Evolutionary conservation across 2,329 filamentous ascomycete species (phyloP).

Genomic region (Trichoderma guizhouense): DNA sequence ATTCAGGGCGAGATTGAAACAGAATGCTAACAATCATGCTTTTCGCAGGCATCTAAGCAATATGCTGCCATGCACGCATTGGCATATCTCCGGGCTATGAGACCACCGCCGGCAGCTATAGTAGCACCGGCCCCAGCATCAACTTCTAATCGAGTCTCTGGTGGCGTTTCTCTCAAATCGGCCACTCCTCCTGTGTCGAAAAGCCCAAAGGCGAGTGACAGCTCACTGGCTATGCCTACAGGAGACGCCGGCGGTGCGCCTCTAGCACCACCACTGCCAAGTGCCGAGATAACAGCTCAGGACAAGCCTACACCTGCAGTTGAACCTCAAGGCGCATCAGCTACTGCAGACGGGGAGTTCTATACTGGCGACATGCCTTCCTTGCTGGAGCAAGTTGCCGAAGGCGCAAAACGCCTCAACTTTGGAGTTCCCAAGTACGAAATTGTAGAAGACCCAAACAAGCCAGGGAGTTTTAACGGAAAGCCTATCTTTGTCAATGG

Average conservation of each 20-base stretch:
- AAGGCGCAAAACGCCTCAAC: slow-evolving; percentile 34
- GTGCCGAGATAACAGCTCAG: neutral
- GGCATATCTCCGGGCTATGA: slow-evolving; percentile 35
- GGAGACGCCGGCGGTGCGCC: neutral
- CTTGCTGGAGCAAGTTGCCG: slow-evolving; percentile 29
- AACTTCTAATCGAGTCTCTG: neutral
- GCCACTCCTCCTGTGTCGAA: neutral
- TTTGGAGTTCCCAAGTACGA: slow-evolving; percentile 35
- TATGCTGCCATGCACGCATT: slow-evolving; percentile 50
- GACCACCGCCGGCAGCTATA: neutral
- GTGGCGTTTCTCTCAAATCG: neutral
- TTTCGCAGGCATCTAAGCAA: slow-evolving; percentile 45
- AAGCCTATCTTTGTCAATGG: slow-evolving; percentile 33
- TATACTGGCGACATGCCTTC: slow-evolving; percentile 11
- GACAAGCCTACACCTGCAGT: neutral
- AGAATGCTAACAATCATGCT: neutral
- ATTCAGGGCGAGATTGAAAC: neutral
- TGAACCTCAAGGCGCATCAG: neutral
- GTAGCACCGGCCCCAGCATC: neutral
- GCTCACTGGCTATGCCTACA: neutral
- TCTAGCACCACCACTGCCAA: neutral
- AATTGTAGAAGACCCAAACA: slow-evolving; percentile 23
- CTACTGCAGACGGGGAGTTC: neutral
- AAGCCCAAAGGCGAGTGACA: neutral
- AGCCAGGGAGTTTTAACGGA: slow-evolving; percentile 36